Base-by-base conservation (phyloP, 2,329 filamentous ascomycete genomes). In the Epichloe hybrida region DNA sequence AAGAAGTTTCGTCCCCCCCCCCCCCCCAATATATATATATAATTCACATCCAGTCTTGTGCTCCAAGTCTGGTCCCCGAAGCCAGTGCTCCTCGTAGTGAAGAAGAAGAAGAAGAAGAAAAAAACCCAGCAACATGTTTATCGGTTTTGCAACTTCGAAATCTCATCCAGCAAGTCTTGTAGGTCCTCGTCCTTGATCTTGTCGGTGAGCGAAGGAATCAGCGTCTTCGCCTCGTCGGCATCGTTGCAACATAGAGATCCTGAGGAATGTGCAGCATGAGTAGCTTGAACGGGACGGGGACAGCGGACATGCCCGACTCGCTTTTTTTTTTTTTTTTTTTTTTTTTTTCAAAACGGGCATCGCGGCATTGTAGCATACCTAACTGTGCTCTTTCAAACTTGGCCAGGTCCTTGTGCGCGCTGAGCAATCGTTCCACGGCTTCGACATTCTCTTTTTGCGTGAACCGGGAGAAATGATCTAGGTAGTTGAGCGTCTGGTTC, bases 381-480 rank as follows among this genome's bases (percentile, higher is more conserved):
- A 97, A 75, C 71, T 96, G 88, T 43, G 88, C 90, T 61, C 88
- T 81, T 76, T 98, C 93, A 65, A 97, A 97, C 66, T 89, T 86
- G 62, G 88, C 86, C 59, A 98, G 73, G 64, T 88, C 81, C 56
- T 81, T 80, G 63, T 88, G 85, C 52, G 84, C 79, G 58, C 86
- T 86, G 56, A 96, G 77, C 59, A 96, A 73, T 53, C 88, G 81
- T 69, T 95, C 89, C 35, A 97, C 88, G n/a, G 88, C 87, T 70
- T 95, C 87, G 63, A 95, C 86, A 58, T 93, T 93, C 67, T 95
- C 88, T 66, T 91, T 89, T 61, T 90, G 83, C 72, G 95, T 95
- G 77, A 97, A 97, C 37, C 93, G 86, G 17, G 90, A 86, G 69
- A 98, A 98, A 55, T 89, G 83, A 61, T 95, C 89, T 50, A 97